Evolutionary conservation across 768 basidiomycete species (phyloP).

Genomic region (Lactarius trivialis): DNA sequence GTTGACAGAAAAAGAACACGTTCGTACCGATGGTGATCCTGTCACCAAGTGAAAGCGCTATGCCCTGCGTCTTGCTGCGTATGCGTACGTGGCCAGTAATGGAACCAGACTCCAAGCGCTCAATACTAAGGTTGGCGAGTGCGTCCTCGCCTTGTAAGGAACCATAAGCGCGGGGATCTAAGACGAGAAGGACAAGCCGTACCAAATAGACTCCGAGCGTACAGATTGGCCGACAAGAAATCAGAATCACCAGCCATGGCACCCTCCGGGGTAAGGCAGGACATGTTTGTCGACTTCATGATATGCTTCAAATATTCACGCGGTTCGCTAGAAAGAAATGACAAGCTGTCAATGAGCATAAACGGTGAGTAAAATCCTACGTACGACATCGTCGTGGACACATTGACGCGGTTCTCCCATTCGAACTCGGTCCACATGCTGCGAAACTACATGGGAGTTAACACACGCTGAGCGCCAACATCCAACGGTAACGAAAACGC

Average conservation of each 20-base stretch:
- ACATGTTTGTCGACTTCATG: constrained; percentile 97
- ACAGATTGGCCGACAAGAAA: constrained; percentile 95
- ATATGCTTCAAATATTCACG: constrained; percentile 89
- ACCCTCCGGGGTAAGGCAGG: constrained; percentile 85
- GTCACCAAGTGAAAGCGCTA: constrained; percentile 91
- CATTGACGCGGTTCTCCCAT: constrained; percentile 99
- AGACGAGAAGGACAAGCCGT: constrained; percentile 28
- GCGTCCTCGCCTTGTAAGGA: constrained; percentile 80
- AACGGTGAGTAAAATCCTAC: constrained; percentile 29
- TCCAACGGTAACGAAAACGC: background rate
- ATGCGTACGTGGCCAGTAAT: constrained; percentile 94
- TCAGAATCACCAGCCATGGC: constrained; percentile 92
- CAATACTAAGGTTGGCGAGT: constrained; percentile 89
- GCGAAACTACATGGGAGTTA: constrained; percentile 56
- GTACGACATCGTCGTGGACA: constrained; percentile 74
- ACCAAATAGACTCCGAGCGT: constrained; percentile 93
- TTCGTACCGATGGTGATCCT: constrained; percentile 60
- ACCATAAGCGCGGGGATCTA: constrained; percentile 1
- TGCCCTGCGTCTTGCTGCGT: constrained; percentile 95
- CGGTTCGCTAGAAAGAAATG: constrained; percentile 49
- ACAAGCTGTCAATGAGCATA: background rate
- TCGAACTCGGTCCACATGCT: constrained; percentile 99
- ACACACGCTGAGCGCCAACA: background rate
- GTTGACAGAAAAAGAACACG: background rate
- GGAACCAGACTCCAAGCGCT: constrained; percentile 71